Conservation (phyloP, 2,329 filamentous ascomycete genomes). For the Alternaria dauci region DNA sequence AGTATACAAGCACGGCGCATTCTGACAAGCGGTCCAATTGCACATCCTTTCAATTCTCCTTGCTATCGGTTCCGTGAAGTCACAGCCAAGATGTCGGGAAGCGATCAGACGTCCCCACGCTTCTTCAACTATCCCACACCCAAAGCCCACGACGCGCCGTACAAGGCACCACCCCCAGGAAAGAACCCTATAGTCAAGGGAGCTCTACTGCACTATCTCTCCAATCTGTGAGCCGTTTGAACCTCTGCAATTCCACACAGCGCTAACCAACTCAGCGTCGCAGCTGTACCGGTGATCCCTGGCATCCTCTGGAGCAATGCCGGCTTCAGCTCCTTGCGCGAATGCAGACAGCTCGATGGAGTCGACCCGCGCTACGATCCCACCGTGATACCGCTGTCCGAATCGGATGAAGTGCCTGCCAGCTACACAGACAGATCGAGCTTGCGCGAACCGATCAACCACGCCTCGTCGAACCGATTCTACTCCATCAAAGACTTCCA, state of each 20-base stretch:
- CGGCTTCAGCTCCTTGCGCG: conserved; percentile 67
- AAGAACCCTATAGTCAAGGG: conserved; percentile 77
- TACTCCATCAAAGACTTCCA: conserved; percentile 78
- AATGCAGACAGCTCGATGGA: conserved; percentile 63
- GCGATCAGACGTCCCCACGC: conserved; percentile 22
- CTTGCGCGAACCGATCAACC: conserved; percentile 28
- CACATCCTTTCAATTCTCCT: not conserved
- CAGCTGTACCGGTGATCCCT: conserved; percentile 68
- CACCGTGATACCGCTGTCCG: conserved; percentile 60
- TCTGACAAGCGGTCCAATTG: not conserved
- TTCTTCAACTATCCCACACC: conserved; percentile 50
- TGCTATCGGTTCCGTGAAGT: not conserved
- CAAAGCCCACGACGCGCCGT: conserved; percentile 43
- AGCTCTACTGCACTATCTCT: conserved; percentile 66
- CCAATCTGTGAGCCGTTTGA: conserved; percentile 63
- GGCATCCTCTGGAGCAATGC: conserved; percentile 75
- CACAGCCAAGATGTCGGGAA: conserved; percentile 34
- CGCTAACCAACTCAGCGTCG: conserved; percentile 59
- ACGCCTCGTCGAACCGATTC: conserved; percentile 41
- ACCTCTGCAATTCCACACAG: conserved; percentile 13
- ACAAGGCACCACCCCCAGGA: conserved; percentile 44
- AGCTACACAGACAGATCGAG: conserved; percentile 31
- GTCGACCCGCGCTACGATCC: conserved; percentile 65
- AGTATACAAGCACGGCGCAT: not conserved
- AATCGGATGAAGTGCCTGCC: conserved; percentile 25